phyloP scores from a whole-genome alignment of 1,284 basidiomycete genomes.

The Trichosporon sp. region DNA sequence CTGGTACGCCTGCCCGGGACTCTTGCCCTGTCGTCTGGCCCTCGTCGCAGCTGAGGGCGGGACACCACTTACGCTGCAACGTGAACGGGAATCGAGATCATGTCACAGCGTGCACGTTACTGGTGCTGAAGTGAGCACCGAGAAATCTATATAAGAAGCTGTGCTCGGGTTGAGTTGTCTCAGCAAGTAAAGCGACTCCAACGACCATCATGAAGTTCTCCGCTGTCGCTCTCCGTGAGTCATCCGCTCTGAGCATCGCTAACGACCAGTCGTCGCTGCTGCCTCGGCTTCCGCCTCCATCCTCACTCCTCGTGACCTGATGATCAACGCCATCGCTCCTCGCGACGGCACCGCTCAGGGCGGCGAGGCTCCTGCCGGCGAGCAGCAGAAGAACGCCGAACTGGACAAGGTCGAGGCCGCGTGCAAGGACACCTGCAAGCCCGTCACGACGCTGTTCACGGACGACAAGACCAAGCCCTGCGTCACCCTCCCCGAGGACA shows the following conservation, averaged over 20 bases:
- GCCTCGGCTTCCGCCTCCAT: neutral
- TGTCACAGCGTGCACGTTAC: neutral
- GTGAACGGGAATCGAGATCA: neutral
- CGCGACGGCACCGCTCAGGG: neutral
- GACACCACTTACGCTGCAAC: neutral
- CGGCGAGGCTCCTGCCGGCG: neutral
- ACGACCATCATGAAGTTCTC: constrained; percentile 17
- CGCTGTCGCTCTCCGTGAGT: constrained; percentile 8
- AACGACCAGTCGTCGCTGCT: neutral
- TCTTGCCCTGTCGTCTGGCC: neutral
- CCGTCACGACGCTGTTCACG: neutral
- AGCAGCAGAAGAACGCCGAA: neutral
- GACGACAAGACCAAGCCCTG: neutral
- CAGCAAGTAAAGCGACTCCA: neutral
- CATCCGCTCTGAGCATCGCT: neutral
- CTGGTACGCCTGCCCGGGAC: neutral
- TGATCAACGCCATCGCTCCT: neutral
- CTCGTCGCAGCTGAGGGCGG: neutral
- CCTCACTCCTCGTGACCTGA: neutral
- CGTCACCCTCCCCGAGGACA: neutral
- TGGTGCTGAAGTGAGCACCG: neutral
- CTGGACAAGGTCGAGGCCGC: constrained; percentile 1
- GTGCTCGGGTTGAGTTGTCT: neutral
- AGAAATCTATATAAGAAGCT: constrained; percentile 3
- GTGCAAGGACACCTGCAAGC: constrained; percentile 8